phyloP scores from a whole-genome alignment of 2,329 filamentous ascomycete genomes.

The Drechslerella coelobrocha region DNA sequence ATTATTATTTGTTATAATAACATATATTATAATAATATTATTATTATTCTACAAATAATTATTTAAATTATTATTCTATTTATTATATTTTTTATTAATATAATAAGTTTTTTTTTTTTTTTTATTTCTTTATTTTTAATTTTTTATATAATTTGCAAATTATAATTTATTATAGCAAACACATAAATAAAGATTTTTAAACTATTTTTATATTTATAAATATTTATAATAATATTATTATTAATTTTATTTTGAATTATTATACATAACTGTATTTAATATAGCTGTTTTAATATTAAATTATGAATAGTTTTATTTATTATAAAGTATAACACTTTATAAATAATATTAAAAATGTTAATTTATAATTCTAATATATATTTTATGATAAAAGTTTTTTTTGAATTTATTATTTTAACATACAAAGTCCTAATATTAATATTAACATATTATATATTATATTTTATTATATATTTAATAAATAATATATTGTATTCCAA shows the following conservation, averaged over 20 bases:
- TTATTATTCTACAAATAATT: not conserved
- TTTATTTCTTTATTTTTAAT: not conserved
- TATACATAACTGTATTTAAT: not conserved
- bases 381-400: too few relatives aligned
- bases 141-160: not conserved
- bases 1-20: not conserved
- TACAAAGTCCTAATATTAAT: too few relatives aligned
- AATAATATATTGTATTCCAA: not conserved
- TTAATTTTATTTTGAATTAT: too few relatives aligned
- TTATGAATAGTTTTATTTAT: too few relatives aligned
- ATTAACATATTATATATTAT: too few relatives aligned
- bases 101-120: not conserved
- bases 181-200: constrained; percentile 1
- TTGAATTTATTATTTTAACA: too few relatives aligned
- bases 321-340: too few relatives aligned
- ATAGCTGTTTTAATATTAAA: not conserved
- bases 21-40: not conserved
- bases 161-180: not conserved
- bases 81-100: not conserved
- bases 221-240: too few relatives aligned
- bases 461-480: not conserved
- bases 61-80: not conserved
- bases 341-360: too few relatives aligned
- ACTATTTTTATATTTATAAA: too few relatives aligned
- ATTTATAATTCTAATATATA: not conserved